Base-by-base conservation (phyloP, 768 basidiomycete species). In the Podaxis sp. region DNA sequence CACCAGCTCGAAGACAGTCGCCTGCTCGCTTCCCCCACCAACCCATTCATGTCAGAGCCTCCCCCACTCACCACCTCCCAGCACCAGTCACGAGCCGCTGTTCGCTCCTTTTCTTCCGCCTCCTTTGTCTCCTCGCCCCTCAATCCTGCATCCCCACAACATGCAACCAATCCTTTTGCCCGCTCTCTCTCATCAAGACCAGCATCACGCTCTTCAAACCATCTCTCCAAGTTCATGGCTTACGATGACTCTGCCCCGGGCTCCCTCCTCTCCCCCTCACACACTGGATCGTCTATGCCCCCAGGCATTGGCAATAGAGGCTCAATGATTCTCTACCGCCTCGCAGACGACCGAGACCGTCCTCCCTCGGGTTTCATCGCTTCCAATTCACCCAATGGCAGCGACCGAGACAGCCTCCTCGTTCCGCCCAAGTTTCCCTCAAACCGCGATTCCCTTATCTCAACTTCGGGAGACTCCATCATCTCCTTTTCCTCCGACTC, bases 291-390 rank as follows among this genome's bases (percentile, higher is more conserved):
- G 17, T 72, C 72, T 49, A 62, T 70, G 8, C 73, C 73, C 4
- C 72, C 68, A 15, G 66, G 58, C 40, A 44, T 67, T 67, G 72
- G 68, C 66, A 68, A 73, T 38, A 56, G 74, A 6, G 84, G 84
- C 0, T 86, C 85, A 51, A 89, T 90, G 88, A 76, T 90, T 33
- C 78, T 90, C 55, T 90, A 89, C 72, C 82, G 87, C 12, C 77
- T 90, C 15, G 81, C 84, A 1, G 74, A 79, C 48, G 78, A 78
- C 49, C 59, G 63, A 8, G 63, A 66, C 33, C 60, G 60, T n/a
- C 60, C 50, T 1, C 3, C 52, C 3, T 59, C 58, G 20, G 49
- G 10, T 22, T n/a, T 51, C 17, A 4, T 51, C 11, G 58, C 49
- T 20, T n/a, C 48, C 8, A 13, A 36, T 2, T 58, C 46, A 4